Conservation (phyloP, 805 yeast genomes). For the Phaffomyces antillensis region DNA sequence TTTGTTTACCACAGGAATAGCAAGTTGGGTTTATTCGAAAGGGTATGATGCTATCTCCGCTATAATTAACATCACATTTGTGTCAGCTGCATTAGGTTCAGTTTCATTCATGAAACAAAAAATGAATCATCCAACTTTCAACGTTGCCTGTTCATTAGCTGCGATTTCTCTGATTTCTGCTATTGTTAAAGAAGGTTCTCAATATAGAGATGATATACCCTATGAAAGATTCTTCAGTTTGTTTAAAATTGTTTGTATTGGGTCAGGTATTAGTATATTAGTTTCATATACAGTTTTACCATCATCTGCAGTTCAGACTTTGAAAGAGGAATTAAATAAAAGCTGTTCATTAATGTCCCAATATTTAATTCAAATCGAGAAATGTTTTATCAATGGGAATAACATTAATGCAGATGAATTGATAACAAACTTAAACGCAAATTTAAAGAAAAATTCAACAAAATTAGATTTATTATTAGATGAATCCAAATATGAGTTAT, state of each 20-base stretch:
- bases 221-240: slow-evolving; percentile 45
- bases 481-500: slow-evolving; percentile 60
- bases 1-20: slow-evolving; percentile 41
- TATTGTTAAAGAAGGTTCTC: slow-evolving; percentile 66
- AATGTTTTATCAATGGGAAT: slow-evolving; percentile 41
- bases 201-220: slow-evolving; percentile 52
- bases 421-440: slow-evolving; percentile 25
- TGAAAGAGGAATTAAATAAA: slow-evolving; percentile 41
- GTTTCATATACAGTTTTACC: slow-evolving; percentile 65
- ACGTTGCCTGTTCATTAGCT: slow-evolving; percentile 75
- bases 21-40: slow-evolving; percentile 36
- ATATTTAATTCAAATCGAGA: slow-evolving; percentile 38
- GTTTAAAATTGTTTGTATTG: slow-evolving; percentile 50
- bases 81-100: slow-evolving; percentile 51
- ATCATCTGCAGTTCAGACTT: slow-evolving; percentile 40
- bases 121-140: slow-evolving; percentile 61
- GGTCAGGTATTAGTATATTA: slow-evolving; percentile 51
- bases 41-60: slow-evolving; percentile 45
- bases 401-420: slow-evolving; percentile 30
- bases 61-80: slow-evolving; percentile 45
- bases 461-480: slow-evolving; percentile 36
- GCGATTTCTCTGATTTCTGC: slow-evolving; percentile 65
- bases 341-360: slow-evolving; percentile 47
- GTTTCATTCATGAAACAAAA: slow-evolving; percentile 66
- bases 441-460: slow-evolving; percentile 34